phyloP scores from a whole-genome alignment of 1,284 basidiomycete genomes.

The Inonotus obliquus region DNA sequence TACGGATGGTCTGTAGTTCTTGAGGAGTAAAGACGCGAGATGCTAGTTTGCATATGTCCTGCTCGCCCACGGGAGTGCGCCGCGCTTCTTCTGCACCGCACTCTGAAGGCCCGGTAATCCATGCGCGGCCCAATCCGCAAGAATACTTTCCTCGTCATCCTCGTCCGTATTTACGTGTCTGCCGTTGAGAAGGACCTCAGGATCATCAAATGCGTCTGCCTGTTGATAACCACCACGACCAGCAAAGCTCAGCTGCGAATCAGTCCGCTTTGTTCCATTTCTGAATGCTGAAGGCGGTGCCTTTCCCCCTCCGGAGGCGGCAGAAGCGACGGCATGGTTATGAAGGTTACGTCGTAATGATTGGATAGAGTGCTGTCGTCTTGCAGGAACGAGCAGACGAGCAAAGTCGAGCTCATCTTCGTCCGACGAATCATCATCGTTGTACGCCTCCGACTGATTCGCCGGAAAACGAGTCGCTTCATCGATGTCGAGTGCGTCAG shows the following conservation, averaged over 20 bases:
- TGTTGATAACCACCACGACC: not conserved
- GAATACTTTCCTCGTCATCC: not conserved
- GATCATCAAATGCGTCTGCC: not conserved
- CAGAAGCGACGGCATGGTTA: constrained; percentile 3
- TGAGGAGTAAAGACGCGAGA: not conserved
- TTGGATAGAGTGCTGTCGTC: constrained; percentile 64
- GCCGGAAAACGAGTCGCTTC: not conserved
- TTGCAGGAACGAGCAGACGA: constrained; percentile 61
- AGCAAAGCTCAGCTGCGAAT: not conserved
- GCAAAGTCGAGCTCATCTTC: constrained; percentile 64
- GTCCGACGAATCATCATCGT: constrained; percentile 39
- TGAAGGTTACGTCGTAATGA: constrained; percentile 58
- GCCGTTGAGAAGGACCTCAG: not conserved
- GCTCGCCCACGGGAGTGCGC: constrained; percentile 12
- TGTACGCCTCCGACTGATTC: not conserved
- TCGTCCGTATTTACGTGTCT: constrained; percentile 11
- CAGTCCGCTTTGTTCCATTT: not conserved
- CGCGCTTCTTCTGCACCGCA: constrained; percentile 11
- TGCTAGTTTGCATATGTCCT: not conserved
- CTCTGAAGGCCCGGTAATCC: constrained; percentile 14
- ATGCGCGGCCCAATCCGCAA: constrained; percentile 12
- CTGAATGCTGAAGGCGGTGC: not conserved
- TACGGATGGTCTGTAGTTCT: not conserved
- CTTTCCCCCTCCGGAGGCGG: not conserved
- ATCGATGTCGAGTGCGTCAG: not conserved